Conservation (phyloP, 768 basidiomycete genomes). For the Tricholomella constricta region DNA sequence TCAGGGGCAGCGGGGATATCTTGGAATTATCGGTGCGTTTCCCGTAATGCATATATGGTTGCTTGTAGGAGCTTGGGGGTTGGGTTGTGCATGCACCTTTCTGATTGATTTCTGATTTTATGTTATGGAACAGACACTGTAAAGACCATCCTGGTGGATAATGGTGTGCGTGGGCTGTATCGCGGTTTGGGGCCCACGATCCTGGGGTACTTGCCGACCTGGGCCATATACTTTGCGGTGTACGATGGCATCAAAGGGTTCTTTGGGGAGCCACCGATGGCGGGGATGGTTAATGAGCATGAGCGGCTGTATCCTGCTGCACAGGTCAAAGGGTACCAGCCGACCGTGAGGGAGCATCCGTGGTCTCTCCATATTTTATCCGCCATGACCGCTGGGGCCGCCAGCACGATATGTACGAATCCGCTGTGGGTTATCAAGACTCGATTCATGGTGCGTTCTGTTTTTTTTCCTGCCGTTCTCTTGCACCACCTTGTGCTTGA, state of each 20-base stretch:
- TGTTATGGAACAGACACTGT: slow-evolving; percentile 39
- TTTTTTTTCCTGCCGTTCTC: not conserved
- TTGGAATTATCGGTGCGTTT: slow-evolving; percentile 67
- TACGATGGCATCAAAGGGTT: slow-evolving; percentile 93
- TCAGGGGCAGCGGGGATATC: slow-evolving; percentile 70
- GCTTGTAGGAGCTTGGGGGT: too few relatives aligned
- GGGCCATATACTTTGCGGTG: slow-evolving; percentile 98
- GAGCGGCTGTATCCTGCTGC: slow-evolving; percentile 78
- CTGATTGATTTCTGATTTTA: not conserved
- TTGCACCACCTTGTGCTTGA: slow-evolving; percentile 7
- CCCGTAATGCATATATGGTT: slow-evolving; percentile 21
- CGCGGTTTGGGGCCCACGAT: slow-evolving; percentile 97
- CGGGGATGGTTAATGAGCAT: slow-evolving; percentile 21
- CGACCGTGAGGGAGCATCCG: slow-evolving; percentile 75
- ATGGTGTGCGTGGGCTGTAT: slow-evolving; percentile 90
- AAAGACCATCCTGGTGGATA: slow-evolving; percentile 49
- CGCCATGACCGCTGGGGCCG: slow-evolving; percentile 93
- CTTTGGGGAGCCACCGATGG: slow-evolving; percentile 70
- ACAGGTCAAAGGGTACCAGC: slow-evolving; percentile 85
- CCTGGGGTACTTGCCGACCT: slow-evolving; percentile 95
- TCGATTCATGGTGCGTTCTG: slow-evolving; percentile 83
- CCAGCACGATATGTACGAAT: slow-evolving; percentile 92
- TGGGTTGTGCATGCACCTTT: too few relatives aligned
- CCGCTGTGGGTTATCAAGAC: slow-evolving; percentile 99
- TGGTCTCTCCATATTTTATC: slow-evolving; percentile 91